A percentile compares a stretch with the other conserved stretches of the same genome.
Conservation (phyloP, 2,329 filamentous ascomycete species). For the Periconia sp. region DNA sequence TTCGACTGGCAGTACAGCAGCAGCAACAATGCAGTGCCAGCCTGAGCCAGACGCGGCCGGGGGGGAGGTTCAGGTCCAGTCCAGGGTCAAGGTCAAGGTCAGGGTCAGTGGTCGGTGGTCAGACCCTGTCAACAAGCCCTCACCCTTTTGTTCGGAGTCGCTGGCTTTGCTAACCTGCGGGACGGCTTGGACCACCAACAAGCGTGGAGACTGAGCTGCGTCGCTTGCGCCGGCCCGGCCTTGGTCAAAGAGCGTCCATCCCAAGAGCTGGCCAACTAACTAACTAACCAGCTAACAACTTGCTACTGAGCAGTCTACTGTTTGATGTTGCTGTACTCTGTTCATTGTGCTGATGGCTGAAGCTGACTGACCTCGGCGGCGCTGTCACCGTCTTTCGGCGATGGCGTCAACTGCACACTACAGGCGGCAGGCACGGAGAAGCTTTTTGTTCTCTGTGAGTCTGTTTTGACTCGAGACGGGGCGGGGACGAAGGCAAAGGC, state of each 20-base stretch:
- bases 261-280: too few species aligned
- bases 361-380: constrained; percentile 17
- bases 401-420: too few species aligned
- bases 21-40: constrained; percentile 33
- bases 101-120: constrained; percentile 3
- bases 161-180: constrained; percentile 41
- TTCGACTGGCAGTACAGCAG: background rate
- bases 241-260: background rate
- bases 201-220: constrained; percentile 24
- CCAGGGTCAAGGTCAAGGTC: too few species aligned
- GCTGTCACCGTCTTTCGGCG: background rate
- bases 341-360: constrained; percentile 8
- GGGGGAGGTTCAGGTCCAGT: too few species aligned
- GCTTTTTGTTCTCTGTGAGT: background rate
- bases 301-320: too few species aligned
- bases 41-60: too few species aligned
- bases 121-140: constrained; percentile 38
- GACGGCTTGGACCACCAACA: constrained; percentile 40
- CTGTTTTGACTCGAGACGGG: constrained; percentile 5
- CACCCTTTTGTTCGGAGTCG: constrained; percentile 29
- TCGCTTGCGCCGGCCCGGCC: constrained; percentile 41
- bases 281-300: too few species aligned
- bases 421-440: too few species aligned
- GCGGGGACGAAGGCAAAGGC: constrained; percentile 6
- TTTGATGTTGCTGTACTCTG: too few species aligned